Base-by-base conservation (phyloP, 2,329 filamentous ascomycete species). In the Aspergillus hortae region DNA sequence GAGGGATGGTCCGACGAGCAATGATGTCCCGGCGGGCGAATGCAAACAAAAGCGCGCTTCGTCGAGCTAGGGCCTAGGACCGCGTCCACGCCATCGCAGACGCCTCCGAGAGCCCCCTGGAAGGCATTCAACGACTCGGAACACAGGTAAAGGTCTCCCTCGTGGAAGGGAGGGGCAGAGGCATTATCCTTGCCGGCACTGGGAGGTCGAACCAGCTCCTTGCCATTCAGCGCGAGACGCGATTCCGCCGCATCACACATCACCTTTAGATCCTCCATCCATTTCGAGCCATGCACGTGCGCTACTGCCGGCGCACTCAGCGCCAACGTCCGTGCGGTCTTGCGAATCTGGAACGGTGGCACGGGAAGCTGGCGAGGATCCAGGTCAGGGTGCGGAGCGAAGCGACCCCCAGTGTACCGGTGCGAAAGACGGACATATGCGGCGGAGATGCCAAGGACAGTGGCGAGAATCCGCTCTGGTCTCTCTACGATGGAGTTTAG, bases 11-110 rank as follows among this genome's bases (percentile, higher is more conserved):
- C 84, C 4, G 90, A 84, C 2, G 92, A 96, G 72, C 94, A 99
- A 67, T 99, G 94, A 67, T 99, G 94, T 1, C 94, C 94, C 0
- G 94, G 94, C 4, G 94, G 94, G 30, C 94, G 85, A 46, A 97
- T 88, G 25, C 88, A 92, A 46, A 97, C 90, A 68, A 99, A 99
- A 0, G 92, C 91, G 50, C 90, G 84, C 43, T 81, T 84, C 19
- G 87, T 86, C 6, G 84, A 81, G 74, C 70, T 40, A 51, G 79
- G 74, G 4, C 78, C 78, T 62, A 97, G 94, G 3, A 97, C 86
- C 0, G 84, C 79, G 70, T 99, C 94, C 0, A 99, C 85, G 0
- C 90, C 95, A 61, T 99, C 94, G 64, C 92, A 92, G 0, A 97
- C 89, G 21, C 92, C 94, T 11, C 95, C 94, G 4, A 99, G 74